Conservation (phyloP, 2,329 filamentous ascomycete genomes). For the Byssochlamys sp. region DNA sequence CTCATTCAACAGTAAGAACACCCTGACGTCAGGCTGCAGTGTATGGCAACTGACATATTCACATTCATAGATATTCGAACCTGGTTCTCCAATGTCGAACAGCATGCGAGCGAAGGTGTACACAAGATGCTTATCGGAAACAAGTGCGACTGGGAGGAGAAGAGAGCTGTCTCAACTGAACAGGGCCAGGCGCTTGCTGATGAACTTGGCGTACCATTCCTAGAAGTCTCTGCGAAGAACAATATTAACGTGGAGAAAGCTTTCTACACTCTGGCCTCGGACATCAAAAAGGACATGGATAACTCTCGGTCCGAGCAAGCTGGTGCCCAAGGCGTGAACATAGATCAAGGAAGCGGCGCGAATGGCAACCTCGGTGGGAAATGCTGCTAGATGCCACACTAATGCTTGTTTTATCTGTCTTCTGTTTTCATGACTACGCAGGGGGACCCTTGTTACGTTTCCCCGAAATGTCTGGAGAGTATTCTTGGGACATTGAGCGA, state of each 20-base stretch:
- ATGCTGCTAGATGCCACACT: conserved; percentile 56
- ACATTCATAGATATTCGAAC: conserved; percentile 74
- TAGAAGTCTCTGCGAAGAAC: conserved; percentile 96
- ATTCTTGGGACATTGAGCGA: background rate
- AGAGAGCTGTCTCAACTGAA: conserved; percentile 85
- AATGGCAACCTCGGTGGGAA: conserved; percentile 51
- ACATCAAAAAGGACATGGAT: conserved; percentile 99
- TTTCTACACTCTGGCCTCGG: conserved; percentile 85
- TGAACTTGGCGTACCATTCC: conserved; percentile 93
- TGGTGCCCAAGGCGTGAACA: conserved; percentile 54
- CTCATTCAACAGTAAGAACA: conserved; percentile 80
- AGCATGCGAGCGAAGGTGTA: conserved; percentile 94
- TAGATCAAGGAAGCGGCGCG: conserved; percentile 49
- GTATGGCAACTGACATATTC: conserved; percentile 7
- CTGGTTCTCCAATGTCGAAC: conserved; percentile 98
- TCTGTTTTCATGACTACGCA: conserved; percentile 4
- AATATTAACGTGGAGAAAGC: conserved; percentile 99
- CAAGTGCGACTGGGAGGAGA: conserved; percentile 99
- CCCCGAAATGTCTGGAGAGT: background rate
- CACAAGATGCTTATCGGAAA: conserved; percentile 99
- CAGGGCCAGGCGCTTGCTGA: conserved; percentile 87
- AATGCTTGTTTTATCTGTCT: conserved; percentile 7
- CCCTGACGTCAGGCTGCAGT: conserved; percentile 1
- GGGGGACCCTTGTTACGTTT: background rate
- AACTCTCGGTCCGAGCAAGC: conserved; percentile 67